Base-by-base conservation (phyloP, 495 filamentous ascomycete species). In the Aspergillus olivimuriae region DNA sequence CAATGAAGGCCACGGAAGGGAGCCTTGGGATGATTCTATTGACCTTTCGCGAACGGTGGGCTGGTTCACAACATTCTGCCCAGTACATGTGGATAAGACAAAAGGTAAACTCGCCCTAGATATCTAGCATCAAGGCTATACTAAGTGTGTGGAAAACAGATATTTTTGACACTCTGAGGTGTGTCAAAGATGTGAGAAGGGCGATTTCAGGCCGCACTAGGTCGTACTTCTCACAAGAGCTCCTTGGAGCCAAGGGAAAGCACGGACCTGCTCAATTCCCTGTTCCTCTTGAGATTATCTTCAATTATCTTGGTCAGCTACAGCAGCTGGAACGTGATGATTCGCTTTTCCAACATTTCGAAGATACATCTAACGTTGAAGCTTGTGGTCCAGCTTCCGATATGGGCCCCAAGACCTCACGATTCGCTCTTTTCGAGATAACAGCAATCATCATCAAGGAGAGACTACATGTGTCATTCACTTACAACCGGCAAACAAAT, bases 381-480 rank as follows among this genome's bases (percentile, higher is more conserved):
- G 58, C 70, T 32, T 66, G 70, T 14, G 70, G 73, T n/a, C 40
- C 55, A 6, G 54, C 62, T 8, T 63, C 67, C 22, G 66, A 74
- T 40, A 72, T 75, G 60, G 69, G 70, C 5, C 57, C 62, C 2
- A 47, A 70, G 19, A 68, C 70, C 2, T 41, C 53, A 5, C 73
- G 84, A 22, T 76, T 85, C 26, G 75, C 81, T 1, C 58, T 86
- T 0, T 81, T 87, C 34, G 83, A 86, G 51, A 58, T 84, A 20
- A 76, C 70, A 11, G 75, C 73, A 3, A 69, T 77, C 38, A 68
- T 84, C 11, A 61, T 78, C 26, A 73, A 83, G 37, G 79, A 77
- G 10, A 69, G 65, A 33, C 69, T 83, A 10, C 76, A 76, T 34
- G 55, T 86, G 37, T 75, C 75, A 9, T 80, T 86, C 52, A 65